Evolutionary conservation across 441 rosid species (phyloP).

Genomic region (Eutrema salsugineum): DNA sequence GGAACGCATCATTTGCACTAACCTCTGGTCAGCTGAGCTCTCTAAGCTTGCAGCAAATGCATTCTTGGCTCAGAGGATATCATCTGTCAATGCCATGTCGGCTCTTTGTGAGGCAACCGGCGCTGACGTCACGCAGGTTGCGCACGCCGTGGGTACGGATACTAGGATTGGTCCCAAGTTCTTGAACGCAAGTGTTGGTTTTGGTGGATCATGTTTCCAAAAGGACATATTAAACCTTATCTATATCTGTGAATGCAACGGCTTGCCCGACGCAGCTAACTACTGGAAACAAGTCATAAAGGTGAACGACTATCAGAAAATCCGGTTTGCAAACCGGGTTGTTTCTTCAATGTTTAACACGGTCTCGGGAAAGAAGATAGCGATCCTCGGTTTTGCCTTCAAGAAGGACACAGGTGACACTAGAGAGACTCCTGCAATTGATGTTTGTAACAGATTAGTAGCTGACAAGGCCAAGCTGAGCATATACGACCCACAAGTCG

Average conservation of each 20-base stretch:
- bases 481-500: slow-evolving; percentile 60
- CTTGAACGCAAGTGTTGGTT: slow-evolving; percentile 63
- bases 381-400: slow-evolving; percentile 59
- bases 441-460: slow-evolving; percentile 57
- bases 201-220: slow-evolving; percentile 74
- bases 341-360: slow-evolving; percentile 68
- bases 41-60: slow-evolving; percentile 71
- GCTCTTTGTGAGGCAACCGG: slow-evolving; percentile 71
- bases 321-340: slow-evolving; percentile 53
- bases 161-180: slow-evolving; percentile 60
- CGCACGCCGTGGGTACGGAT: slow-evolving; percentile 56
- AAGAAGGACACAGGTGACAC: slow-evolving; percentile 75
- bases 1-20: slow-evolving; percentile 53
- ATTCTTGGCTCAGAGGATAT: slow-evolving; percentile 62
- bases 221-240: slow-evolving; percentile 61
- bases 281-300: slow-evolving; percentile 71
- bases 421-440: slow-evolving; percentile 65
- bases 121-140: slow-evolving; percentile 52
- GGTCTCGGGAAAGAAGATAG: slow-evolving; percentile 51
- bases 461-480: slow-evolving; percentile 53
- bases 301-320: slow-evolving; percentile 68
- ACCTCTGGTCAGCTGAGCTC: slow-evolving; percentile 72
- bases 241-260: slow-evolving; percentile 65
- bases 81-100: slow-evolving; percentile 67
- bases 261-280: slow-evolving; percentile 57